These are phyloP conservation scores for Cercospora canescens DNA, from an alignment of 2,329 filamentous ascomycete genomes.

Conservation along the genomic window DNA sequence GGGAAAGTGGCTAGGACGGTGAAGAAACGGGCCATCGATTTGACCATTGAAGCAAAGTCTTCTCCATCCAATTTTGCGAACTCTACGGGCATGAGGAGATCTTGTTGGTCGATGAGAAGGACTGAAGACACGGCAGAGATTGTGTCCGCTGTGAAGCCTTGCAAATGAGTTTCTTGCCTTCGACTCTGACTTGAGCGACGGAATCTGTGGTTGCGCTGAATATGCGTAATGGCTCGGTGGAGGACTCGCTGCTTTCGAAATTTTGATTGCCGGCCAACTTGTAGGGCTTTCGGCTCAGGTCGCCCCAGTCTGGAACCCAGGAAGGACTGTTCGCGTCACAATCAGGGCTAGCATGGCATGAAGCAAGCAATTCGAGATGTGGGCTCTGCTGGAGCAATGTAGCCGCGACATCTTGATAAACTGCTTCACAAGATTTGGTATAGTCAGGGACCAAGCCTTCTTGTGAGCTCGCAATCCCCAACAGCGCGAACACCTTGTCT, in stretches of 20 bases:
- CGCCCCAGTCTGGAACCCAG: constrained; percentile 13
- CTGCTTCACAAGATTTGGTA: neutral
- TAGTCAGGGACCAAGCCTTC: neutral
- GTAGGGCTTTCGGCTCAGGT: neutral
- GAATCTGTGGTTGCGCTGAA: neutral
- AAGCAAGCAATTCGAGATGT: neutral
- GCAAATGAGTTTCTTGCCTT: neutral
- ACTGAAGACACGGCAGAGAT: neutral
- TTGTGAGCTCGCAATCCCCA: neutral
- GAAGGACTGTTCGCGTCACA: neutral
- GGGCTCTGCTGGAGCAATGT: neutral
- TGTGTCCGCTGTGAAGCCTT: neutral
- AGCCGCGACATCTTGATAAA: neutral
- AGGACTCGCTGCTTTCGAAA: neutral
- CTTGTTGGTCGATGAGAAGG: neutral
- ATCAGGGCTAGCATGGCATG: neutral
- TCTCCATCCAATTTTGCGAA: neutral
- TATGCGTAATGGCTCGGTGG: neutral
- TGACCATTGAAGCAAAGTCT: neutral
- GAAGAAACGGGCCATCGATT: neutral
- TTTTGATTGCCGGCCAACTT: constrained; percentile 8
- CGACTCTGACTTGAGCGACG: neutral
- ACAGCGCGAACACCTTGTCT: constrained; percentile 13
- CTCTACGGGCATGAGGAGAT: neutral
- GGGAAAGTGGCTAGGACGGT: neutral